A percentile compares a stretch with the other conserved stretches of the same genome.
phyloP scores from a whole-genome alignment of 2,329 filamentous ascomycete species.

The Macrophomina pseudophaseolina region DNA sequence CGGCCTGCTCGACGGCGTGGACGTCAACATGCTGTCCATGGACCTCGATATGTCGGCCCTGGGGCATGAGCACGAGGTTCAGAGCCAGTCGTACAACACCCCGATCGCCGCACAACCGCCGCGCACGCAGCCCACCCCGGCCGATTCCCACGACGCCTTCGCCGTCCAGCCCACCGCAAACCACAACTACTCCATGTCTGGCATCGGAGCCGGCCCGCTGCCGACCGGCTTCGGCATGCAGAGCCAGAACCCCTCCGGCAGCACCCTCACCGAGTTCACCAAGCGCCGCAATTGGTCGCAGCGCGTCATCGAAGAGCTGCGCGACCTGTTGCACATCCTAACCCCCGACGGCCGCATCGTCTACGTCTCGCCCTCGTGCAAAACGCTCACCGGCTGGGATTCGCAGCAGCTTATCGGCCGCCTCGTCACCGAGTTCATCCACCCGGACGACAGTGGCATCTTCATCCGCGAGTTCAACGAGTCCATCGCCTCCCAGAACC shows the following conservation, averaged over 20 bases:
- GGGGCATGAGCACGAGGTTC: constrained; percentile 37
- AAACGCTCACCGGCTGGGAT: constrained; percentile 75
- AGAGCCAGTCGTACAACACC: constrained; percentile 35
- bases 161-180: constrained; percentile 31
- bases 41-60: constrained; percentile 50
- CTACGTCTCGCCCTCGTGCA: constrained; percentile 82
- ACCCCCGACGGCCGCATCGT: constrained; percentile 82
- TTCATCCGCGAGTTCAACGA: constrained; percentile 90
- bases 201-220: constrained; percentile 60
- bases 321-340: constrained; percentile 86
- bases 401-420: constrained; percentile 72
- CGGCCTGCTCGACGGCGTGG: constrained; percentile 48
- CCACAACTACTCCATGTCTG: constrained; percentile 41
- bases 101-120: constrained; percentile 36
- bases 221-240: constrained; percentile 59
- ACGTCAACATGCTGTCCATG: constrained; percentile 54
- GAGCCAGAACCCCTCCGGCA: constrained; percentile 51
- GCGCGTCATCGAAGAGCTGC: constrained; percentile 85
- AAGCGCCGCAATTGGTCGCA: constrained; percentile 81
- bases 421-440: constrained; percentile 81
- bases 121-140: constrained; percentile 34
- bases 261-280: constrained; percentile 68
- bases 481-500: constrained; percentile 79
- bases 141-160: constrained; percentile 36
- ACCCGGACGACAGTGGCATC: constrained; percentile 81